Evolutionary conservation across 257 asterid genomes (phyloP).

Genomic region (Solanum chiquidenum): DNA sequence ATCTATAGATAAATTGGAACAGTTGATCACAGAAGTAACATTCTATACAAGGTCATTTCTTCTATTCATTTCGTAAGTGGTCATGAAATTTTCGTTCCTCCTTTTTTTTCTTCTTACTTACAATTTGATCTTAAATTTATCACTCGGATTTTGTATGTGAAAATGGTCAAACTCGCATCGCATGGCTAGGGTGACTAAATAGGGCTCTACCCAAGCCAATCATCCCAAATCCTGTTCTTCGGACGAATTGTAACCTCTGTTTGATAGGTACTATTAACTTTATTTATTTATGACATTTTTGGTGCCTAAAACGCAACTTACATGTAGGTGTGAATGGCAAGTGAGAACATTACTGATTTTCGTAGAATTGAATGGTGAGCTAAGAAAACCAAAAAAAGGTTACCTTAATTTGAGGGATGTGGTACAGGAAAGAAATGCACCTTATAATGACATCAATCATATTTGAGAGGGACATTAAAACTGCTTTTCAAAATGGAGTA

Average conservation of each 20-base stretch:
- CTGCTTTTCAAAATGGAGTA: neutral
- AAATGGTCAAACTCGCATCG: neutral
- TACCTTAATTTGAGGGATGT: neutral
- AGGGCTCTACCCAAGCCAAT: neutral
- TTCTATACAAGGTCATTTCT: neutral
- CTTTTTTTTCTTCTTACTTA: neutral
- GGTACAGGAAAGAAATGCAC: neutral
- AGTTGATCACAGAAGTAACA: neutral
- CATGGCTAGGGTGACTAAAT: neutral
- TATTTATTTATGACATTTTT: neutral
- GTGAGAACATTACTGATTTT: neutral
- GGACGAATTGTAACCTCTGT: neutral
- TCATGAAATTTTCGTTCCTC: neutral
- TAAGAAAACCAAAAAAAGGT: no score
- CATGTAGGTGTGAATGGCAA: neutral
- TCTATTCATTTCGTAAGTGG: neutral
- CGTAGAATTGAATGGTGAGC: neutral
- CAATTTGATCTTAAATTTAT: neutral
- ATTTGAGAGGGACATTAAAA: neutral
- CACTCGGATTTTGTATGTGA: neutral
- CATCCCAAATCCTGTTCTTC: neutral
- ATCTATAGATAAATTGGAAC: neutral
- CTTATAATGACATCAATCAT: neutral
- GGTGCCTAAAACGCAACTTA: neutral
- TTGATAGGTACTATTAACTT: neutral